Base-by-base conservation (phyloP, 495 filamentous ascomycete species). In the Penicillium ochrochloron region DNA sequence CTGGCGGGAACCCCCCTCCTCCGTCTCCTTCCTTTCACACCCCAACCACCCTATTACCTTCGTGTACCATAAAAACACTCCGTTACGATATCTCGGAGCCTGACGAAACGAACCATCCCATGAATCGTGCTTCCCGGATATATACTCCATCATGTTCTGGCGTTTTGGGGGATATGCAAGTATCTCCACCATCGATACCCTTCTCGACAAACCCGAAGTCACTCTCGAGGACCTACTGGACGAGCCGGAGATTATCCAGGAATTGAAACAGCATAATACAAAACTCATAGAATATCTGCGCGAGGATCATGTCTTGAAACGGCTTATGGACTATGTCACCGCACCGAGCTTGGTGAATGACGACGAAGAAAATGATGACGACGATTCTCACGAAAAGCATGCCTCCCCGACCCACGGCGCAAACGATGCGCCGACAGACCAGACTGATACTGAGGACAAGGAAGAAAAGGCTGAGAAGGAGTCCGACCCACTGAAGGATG, bases 101-200 rank as follows among this genome's bases (percentile, higher is more conserved):
- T 57, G 63, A 66, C 64, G 60, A 67, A 63, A 66, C 65, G 57
- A 71, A 69, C 67, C 63, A 67, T 78, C 76, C 69, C 75, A 79
- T 82, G 80, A 79, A 65, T 76, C 65, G 69, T 72, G 72, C 70
- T 61, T 69, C 68, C 64, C 67, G 67, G 66, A 75, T 73, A 75
- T 75, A 76, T 79, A 83, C 71, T 76, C 74, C 89, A 92, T 77
- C 80, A 97, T 97, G 94, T 97, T 97, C 78, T 97, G 94, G 94
- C 88, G 93, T 77, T 97, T 97, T 82, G 94, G 96, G 82, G 93
- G 93, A 75, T 98, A 98, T 85, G 92, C 94, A 78, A 96, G 91
- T 83, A 89, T 96, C 80, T 97, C 94, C 70, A 90, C 93, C 68
- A 90, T 99, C 76, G 96, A 98, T 78, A 93, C 88, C 69, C 90